Percentiles rank a stretch among this genome's conserved stretches.
These are phyloP conservation scores for Coemansia sp. DNA, from an alignment of 192 early-diverging fungal species.

Conservation along the genomic window DNA sequence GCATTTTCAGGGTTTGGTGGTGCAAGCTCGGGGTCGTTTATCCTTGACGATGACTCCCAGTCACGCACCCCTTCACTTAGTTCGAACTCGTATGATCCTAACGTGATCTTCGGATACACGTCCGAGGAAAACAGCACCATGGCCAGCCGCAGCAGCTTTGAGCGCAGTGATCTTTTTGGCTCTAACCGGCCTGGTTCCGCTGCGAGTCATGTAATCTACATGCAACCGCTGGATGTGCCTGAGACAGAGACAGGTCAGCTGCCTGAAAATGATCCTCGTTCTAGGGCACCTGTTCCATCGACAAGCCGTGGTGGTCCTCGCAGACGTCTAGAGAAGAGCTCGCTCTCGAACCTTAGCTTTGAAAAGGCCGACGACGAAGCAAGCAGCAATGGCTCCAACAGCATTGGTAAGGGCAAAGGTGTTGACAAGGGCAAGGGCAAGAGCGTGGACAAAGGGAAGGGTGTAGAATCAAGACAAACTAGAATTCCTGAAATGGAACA, in stretches of 20 bases:
- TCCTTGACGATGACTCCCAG: conserved; percentile 22
- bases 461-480: background rate
- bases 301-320: conserved; percentile 11
- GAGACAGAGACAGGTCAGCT: conserved; percentile 11
- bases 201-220: conserved; percentile 36
- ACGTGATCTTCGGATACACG: conserved; percentile 46
- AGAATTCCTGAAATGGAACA: conserved; percentile 42
- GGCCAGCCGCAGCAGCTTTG: conserved; percentile 54
- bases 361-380: conserved; percentile 9
- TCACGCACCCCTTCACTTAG: conserved; percentile 27
- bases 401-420: background rate
- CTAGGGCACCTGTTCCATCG: background rate
- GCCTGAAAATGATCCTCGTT: conserved; percentile 26
- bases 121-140: conserved; percentile 54
- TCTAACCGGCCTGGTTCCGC: conserved; percentile 32
- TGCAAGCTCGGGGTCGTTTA: background rate
- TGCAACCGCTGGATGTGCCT: conserved; percentile 39
- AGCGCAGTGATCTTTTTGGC: conserved; percentile 31
- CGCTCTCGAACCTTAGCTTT: conserved; percentile 15
- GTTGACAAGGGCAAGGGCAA: conserved; percentile 26
- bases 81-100: conserved; percentile 48
- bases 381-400: background rate
- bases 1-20: background rate
- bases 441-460: conserved; percentile 6
- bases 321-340: conserved; percentile 11